A percentile compares a stretch with the other conserved stretches of the same genome.
Evolutionary conservation across 345 rosid species (phyloP).

Genomic region (Salix suchowensis): DNA sequence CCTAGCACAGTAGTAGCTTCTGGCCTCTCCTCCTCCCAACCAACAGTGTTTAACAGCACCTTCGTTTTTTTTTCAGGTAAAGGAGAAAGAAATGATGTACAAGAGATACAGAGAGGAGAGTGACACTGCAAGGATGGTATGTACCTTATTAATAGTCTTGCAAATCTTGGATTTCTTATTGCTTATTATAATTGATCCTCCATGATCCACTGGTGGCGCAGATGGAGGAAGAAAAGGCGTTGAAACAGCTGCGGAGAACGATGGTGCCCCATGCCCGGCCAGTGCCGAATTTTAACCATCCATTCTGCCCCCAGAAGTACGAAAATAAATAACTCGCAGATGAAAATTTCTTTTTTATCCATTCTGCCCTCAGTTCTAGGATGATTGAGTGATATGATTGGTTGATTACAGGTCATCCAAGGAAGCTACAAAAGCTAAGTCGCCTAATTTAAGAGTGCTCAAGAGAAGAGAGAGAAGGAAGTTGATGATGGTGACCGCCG

Average conservation of each 20-base stretch:
- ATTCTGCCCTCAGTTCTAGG: not conserved
- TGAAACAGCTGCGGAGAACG: constrained; percentile 85
- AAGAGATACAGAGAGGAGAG: constrained; percentile 95
- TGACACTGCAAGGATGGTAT: constrained; percentile 76
- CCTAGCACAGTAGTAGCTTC: too few species aligned
- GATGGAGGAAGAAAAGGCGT: constrained; percentile 86
- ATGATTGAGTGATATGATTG: not conserved
- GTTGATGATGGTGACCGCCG: constrained; percentile 12
- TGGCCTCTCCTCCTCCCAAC: too few species aligned
- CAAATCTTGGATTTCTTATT: too few species aligned
- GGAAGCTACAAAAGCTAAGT: constrained; percentile 56
- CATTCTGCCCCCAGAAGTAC: constrained; percentile 83
- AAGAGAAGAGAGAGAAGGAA: constrained; percentile 35
- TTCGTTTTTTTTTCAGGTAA: constrained; percentile 46
- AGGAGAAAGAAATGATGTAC: constrained; percentile 75
- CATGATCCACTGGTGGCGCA: constrained; percentile 21
- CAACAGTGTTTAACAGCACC: not conserved
- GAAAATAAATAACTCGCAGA: constrained; percentile 1
- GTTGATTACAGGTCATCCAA: constrained; percentile 47
- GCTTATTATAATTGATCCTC: not conserved
- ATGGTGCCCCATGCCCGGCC: constrained; percentile 94
- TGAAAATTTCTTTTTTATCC: not conserved
- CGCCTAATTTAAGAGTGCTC: constrained; percentile 53
- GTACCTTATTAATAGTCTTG: not conserved
- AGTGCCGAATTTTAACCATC: constrained; percentile 71